phyloP scores from a whole-genome alignment of 1,284 basidiomycete genomes.

The Chalciporus sp. region DNA sequence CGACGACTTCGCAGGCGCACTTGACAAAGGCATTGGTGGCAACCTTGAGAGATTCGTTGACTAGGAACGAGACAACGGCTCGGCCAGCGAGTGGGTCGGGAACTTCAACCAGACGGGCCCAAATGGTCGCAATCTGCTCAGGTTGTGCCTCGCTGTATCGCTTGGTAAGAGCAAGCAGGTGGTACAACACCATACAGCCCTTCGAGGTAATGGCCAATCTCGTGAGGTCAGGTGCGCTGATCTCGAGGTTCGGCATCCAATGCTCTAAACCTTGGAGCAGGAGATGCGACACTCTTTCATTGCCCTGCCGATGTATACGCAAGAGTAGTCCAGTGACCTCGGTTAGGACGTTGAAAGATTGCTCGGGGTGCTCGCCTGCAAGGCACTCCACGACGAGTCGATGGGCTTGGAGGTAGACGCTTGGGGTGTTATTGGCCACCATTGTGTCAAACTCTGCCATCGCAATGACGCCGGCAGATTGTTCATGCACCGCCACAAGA shows the following conservation, averaged over 20 bases:
- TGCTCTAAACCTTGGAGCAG: constrained; percentile 75
- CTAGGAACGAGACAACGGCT: constrained; percentile 80
- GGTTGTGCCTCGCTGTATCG: constrained; percentile 78
- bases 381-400: constrained; percentile 77
- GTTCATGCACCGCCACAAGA: constrained; percentile 74
- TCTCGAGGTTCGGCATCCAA: constrained; percentile 78
- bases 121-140: constrained; percentile 83
- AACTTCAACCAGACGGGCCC: constrained; percentile 74
- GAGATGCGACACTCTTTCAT: constrained; percentile 53
- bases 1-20: constrained; percentile 82
- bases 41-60: constrained; percentile 87
- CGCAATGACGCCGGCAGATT: constrained; percentile 58
- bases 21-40: constrained; percentile 78
- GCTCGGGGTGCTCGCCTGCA: constrained; percentile 77
- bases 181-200: constrained; percentile 74
- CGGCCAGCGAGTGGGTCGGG: constrained; percentile 77
- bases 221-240: constrained; percentile 39
- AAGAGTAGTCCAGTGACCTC: constrained; percentile 79
- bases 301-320: constrained; percentile 58
- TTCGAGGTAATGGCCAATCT: constrained; percentile 50
- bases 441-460: constrained; percentile 77
- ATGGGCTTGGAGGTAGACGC: constrained; percentile 83
- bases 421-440: constrained; percentile 74
- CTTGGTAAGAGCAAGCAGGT: constrained; percentile 84
- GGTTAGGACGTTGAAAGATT: constrained; percentile 69